phyloP scores from a whole-genome alignment of 345 rosid genomes.

The Raphanus raphanistrum region DNA sequence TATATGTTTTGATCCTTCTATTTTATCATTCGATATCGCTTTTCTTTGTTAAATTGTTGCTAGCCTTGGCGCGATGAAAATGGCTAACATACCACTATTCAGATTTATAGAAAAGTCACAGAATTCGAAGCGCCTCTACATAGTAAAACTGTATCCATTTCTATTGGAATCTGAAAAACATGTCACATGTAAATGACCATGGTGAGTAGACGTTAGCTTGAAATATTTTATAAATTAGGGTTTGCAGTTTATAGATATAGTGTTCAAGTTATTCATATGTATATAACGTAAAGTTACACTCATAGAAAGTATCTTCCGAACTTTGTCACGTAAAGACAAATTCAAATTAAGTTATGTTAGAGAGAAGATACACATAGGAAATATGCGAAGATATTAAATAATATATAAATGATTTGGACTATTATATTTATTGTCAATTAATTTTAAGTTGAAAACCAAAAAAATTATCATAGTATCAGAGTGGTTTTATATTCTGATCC shows the following conservation, averaged over 20 bases:
- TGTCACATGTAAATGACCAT: neutral
- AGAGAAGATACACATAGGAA: no score
- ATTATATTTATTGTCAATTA: no score
- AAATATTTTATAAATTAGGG: neutral
- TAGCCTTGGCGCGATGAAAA: neutral
- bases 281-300: neutral
- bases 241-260: neutral
- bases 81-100: neutral
- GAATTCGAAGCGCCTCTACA: neutral
- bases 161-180: neutral
- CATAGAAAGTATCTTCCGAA: neutral
- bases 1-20: no score
- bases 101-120: neutral
- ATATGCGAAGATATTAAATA: no score
- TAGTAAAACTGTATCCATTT: neutral
- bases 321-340: conserved; percentile 28
- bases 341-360: neutral
- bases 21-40: neutral
- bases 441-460: no score
- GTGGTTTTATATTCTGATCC: no score
- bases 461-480: no score
- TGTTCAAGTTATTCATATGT: neutral
- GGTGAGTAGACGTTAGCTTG: neutral
- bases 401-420: no score
- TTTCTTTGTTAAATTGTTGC: neutral